Evolutionary conservation across 2,329 filamentous ascomycete species (phyloP), one percentile per base, ranked within the genome.

Genomic region (Alternaria alternata): DNA sequence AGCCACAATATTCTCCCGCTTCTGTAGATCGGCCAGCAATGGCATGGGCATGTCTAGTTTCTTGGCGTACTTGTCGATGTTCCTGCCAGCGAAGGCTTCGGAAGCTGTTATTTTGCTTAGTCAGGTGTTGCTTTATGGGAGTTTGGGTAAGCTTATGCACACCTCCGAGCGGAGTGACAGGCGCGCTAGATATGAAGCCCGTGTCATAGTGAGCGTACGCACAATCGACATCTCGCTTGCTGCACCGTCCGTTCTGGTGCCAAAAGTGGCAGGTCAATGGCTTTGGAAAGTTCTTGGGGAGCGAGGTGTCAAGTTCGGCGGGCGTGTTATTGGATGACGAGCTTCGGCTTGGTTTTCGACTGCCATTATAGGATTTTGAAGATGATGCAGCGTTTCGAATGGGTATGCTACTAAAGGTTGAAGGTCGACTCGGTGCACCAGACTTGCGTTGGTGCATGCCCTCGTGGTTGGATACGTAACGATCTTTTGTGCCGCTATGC

Each of bases 221-320:
- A 34, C 44, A 59, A 7, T 59, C 60, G 0, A 46, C 34, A 9
- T 59, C 58, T 11, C 58, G 46, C 20, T 61, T 61, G 39, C 39
- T 57, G 41, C 58, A 61, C 28, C 46, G 22, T 11, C 58, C 58
- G 32, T 52, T 57, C n/a, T 54, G 41, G 55, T 63, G 26, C 61
- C 61, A 63, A 46, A 63, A 57, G 51, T 54, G 60, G 44, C 58
- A 63, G 5, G 61, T 63, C 9, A 63, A 28, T 2, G 56, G 56
- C 9, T 34, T 38, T 8, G 46, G 20, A 42, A 65, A 63, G 38
- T 65, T 59, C 16, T 63, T 62, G 3, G 62, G 62, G 14, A 62
- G 12, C 7, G 48, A 47, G 0, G 20, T 39, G 12, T 62, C 51
- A 51, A 26, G 14, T 2, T 18, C 5, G 5, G 20, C 24, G 20